Evolutionary conservation across 2,329 filamentous ascomycete genomes (phyloP).

Genomic region (Fusarium brachygibbosum): DNA sequence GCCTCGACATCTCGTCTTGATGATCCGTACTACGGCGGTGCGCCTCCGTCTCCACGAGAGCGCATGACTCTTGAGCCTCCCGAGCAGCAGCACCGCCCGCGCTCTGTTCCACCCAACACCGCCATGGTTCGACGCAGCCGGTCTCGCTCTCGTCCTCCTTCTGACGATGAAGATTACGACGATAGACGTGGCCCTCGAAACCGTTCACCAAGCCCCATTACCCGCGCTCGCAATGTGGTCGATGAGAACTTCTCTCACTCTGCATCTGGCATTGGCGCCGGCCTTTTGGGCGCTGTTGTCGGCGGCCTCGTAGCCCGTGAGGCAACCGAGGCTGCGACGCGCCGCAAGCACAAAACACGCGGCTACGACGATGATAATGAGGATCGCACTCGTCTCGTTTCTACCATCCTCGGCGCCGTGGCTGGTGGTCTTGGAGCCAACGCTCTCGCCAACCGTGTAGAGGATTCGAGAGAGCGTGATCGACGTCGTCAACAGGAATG

Average conservation of each 20-base stretch:
- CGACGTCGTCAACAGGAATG: slow-evolving; percentile 52
- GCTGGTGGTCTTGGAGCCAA: slow-evolving; percentile 69
- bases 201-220: slow-evolving; percentile 53
- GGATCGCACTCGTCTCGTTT: slow-evolving; percentile 56
- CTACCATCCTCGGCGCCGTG: slow-evolving; percentile 67
- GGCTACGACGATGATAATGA: slow-evolving; percentile 48
- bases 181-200: slow-evolving; percentile 47
- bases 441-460: slow-evolving; percentile 61
- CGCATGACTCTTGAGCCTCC: slow-evolving; percentile 51
- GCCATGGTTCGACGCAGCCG: slow-evolving; percentile 46
- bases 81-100: slow-evolving; percentile 48
- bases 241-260: slow-evolving; percentile 64
- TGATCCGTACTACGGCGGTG: slow-evolving; percentile 44
- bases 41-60: slow-evolving; percentile 44
- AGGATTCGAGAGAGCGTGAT: slow-evolving; percentile 54
- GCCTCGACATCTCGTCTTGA: slow-evolving; percentile 46
- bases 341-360: slow-evolving; percentile 48
- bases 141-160: slow-evolving; percentile 43
- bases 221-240: slow-evolving; percentile 58
- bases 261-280: slow-evolving; percentile 63
- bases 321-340: slow-evolving; percentile 59
- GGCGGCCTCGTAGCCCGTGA: slow-evolving; percentile 67
- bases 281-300: slow-evolving; percentile 67
- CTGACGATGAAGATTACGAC: slow-evolving; percentile 41
- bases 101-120: slow-evolving; percentile 53